Base-by-base conservation (phyloP, 768 basidiomycete genomes). In the Boletus sensibilis region DNA sequence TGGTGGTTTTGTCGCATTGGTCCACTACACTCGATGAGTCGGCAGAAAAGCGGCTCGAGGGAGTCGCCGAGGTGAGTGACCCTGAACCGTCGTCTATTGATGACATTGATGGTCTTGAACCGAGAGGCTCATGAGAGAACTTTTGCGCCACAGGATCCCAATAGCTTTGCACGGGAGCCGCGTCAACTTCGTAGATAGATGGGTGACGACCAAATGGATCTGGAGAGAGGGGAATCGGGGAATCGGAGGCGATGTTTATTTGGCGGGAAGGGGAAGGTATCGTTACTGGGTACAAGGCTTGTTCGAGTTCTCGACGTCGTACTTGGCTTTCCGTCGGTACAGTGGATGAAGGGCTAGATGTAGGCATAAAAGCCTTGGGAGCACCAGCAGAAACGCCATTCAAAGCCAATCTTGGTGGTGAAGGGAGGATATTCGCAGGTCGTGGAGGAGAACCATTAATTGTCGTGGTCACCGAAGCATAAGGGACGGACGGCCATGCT, bases 121-220 rank as follows among this genome's bases (percentile, higher is more conserved):
- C 64, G 31, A 48, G 47, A 47, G 61, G 65, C 34, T 60, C 63
- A 52, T 56, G 53, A 38, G 65, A 55, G 12, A 69, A 56, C 31
- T 61, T 62, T 38, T 66, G 69, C 13, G 64, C 45, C 41, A 61
- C 57, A 23, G 68, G 64, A 54, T 82, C 80, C 82, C 82, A 82
- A 55, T 80, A 77, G 5, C 75, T 65, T 34, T 73, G 67, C 31
- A 76, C 62, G 35, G 72, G 70, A 37, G 50, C 51, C 8, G 49
- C 23, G n/a, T 76, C 63, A 21, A 64, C 39, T 33, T 75, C 71
- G 29, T 76, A 68, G 18, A 75, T 62, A 3, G 88, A 90, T 33
- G 89, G 78, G 63, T 81, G 86, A 27, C 89, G 80, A 12, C 86
- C 85, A 64, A 92, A 92, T 27, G 90, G 90, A 72, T 92, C 90